Evolutionary conservation across 805 yeast species (phyloP), one percentile per base, ranked within the genome.

Genomic region (Wickerhamiella azyma): DNA sequence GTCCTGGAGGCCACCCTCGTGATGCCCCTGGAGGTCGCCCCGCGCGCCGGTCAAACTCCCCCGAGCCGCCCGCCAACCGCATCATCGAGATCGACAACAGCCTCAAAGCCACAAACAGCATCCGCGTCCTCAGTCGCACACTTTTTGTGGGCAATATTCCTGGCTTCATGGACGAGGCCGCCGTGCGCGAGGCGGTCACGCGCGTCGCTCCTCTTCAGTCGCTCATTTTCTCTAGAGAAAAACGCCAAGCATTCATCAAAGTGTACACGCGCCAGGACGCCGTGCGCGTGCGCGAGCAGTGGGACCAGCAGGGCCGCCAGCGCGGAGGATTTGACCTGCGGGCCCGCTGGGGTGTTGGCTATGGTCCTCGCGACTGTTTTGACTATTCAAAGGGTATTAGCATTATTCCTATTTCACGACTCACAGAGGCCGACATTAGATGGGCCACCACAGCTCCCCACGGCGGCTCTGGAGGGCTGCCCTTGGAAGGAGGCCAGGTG

Each of bases 331-430:
- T 68, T 59, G 67, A 76, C 54, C 68, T 92, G 54, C 76, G 97
- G 65, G 84, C 94, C 4, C 75, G 96, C 60, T 92, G 98, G 98
- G 98, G 97, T 54, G 97, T 92, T 51, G 98, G 98, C 1, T 92
- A 83, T 59, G 98, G 98, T 4, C 98, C 98, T 46, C 77, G 98
- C 68, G 97, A 92, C 63, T 89, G 97, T 68, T 85, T 95, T 62
- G 94, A 92, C 64, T 92, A 92, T 64, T 88, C 80, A 59, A 80
- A 80, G 48, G 98, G 98, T 51, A 72, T 80, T 33, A 81, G 94
- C 50, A 75, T 86, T 32, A 85, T 92, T 50, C 96, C 97, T 13
- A 66, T 92, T 42, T 75, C 75, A 49, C 75, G 96, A 56, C 71
- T 92, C 54, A 92, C 98, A 0, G 98, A 92, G 49, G 95, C 96